Percentiles rank a stretch among this genome's conserved stretches.
These are phyloP conservation scores for Pichia norvegensis DNA, from an alignment of 1,139 yeast genomes.

Conservation along the genomic window DNA sequence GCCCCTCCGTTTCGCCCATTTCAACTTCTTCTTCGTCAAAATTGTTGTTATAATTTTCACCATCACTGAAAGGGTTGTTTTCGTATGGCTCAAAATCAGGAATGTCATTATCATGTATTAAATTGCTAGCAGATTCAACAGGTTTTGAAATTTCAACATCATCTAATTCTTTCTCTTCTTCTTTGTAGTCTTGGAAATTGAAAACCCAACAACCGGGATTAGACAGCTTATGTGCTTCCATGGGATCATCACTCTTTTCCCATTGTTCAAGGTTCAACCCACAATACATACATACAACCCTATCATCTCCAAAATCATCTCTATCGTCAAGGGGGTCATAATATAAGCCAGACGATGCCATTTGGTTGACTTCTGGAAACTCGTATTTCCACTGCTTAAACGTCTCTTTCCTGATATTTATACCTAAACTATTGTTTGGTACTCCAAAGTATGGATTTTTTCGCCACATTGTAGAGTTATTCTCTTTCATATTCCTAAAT, in stretches of 20 bases:
- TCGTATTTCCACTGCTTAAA: slow-evolving; percentile 7
- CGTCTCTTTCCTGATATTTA: slow-evolving; percentile 5
- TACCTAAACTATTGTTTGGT: slow-evolving; percentile 2
- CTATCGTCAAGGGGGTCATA: slow-evolving; percentile 35
- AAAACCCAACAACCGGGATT: slow-evolving; percentile 46
- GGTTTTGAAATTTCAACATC: background rate
- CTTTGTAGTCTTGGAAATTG: slow-evolving; percentile 2
- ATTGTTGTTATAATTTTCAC: slow-evolving; percentile 1
- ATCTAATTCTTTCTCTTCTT: background rate
- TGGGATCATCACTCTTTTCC: slow-evolving; percentile 62
- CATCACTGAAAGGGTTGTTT: background rate
- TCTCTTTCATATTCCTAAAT: slow-evolving; percentile 5
- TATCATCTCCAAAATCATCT: slow-evolving; percentile 40
- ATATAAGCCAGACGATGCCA: slow-evolving; percentile 37
- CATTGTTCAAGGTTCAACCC: slow-evolving; percentile 62
- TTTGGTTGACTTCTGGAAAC: slow-evolving; percentile 5
- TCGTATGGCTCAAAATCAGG: background rate
- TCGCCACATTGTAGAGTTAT: background rate
- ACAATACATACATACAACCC: slow-evolving; percentile 68
- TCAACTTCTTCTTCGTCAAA: slow-evolving; percentile 1
- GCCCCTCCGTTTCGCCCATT: background rate
- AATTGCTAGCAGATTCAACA: no score
- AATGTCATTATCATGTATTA: background rate
- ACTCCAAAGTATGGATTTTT: slow-evolving; percentile 5
- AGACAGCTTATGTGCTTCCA: slow-evolving; percentile 42